phyloP scores from a whole-genome alignment of 352 stramenopile genomes.

The Pythium brachiatum region DNA sequence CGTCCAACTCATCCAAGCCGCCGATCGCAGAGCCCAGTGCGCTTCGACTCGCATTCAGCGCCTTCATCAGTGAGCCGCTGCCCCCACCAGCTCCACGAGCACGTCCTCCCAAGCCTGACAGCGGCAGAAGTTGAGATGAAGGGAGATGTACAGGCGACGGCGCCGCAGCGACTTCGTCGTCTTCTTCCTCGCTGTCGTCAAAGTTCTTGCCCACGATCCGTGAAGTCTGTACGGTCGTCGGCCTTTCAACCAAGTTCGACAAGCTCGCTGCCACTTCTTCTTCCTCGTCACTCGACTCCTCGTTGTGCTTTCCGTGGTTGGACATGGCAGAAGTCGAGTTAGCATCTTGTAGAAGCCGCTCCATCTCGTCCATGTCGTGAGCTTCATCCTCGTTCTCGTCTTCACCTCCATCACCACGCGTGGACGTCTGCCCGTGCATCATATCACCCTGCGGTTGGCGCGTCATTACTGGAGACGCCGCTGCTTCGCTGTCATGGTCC shows the following conservation, averaged over 20 bases:
- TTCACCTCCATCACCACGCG: no score
- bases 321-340: background rate
- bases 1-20: conserved; percentile 18
- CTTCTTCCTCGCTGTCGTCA: conserved; percentile 21
- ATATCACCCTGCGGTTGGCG: background rate
- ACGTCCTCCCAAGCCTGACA: background rate
- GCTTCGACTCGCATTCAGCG: conserved; percentile 14
- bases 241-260: background rate
- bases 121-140: conserved; percentile 3
- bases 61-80: conserved; percentile 22
- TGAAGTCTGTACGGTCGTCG: background rate
- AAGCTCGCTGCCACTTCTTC: background rate
- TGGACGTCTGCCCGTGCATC: no score
- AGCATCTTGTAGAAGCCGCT: background rate
- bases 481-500: background rate
- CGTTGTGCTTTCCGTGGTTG: background rate
- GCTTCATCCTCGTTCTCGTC: background rate
- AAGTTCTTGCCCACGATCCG: conserved; percentile 11
- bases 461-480: background rate
- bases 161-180: background rate
- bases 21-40: conserved; percentile 2
- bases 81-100: background rate
- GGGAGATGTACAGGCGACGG: background rate
- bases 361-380: background rate
- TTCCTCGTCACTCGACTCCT: background rate